Conservation (phyloP, 306 rosid genomes). For the Rosa lucieae region DNA sequence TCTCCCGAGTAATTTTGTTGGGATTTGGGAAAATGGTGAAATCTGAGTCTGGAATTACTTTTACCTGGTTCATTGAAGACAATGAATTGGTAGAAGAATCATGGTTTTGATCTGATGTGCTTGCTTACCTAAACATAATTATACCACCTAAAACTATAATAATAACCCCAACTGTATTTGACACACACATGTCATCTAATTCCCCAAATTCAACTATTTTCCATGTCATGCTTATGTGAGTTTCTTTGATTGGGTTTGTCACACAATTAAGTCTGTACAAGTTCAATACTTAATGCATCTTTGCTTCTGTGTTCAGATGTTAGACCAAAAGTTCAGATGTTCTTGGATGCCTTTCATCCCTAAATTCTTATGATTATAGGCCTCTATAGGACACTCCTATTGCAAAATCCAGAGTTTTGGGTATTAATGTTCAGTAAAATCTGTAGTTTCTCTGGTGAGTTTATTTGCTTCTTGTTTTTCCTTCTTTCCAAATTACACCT, state of each 20-base stretch:
- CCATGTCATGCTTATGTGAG: neutral
- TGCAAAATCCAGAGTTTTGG: neutral
- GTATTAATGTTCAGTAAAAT: neutral
- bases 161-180: neutral
- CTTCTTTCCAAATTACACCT: neutral
- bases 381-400: neutral
- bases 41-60: neutral
- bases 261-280: neutral
- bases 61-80: neutral
- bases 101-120: neutral
- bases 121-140: neutral
- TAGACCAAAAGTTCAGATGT: neutral
- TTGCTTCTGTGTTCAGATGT: neutral
- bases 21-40: neutral
- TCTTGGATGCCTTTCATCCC: constrained; percentile 2
- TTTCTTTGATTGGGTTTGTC: neutral
- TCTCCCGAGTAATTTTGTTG: neutral
- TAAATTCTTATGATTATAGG: neutral
- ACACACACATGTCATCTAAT: neutral
- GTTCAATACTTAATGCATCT: constrained; percentile 1
- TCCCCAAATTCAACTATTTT: neutral
- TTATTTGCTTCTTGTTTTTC: neutral
- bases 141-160: neutral
- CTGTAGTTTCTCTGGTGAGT: constrained; percentile 12
- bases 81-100: neutral